A percentile compares a stretch with the other conserved stretches of the same genome.
Conservation (phyloP, 2,329 filamentous ascomycete genomes). For the Pestalotiopsis sp. region DNA sequence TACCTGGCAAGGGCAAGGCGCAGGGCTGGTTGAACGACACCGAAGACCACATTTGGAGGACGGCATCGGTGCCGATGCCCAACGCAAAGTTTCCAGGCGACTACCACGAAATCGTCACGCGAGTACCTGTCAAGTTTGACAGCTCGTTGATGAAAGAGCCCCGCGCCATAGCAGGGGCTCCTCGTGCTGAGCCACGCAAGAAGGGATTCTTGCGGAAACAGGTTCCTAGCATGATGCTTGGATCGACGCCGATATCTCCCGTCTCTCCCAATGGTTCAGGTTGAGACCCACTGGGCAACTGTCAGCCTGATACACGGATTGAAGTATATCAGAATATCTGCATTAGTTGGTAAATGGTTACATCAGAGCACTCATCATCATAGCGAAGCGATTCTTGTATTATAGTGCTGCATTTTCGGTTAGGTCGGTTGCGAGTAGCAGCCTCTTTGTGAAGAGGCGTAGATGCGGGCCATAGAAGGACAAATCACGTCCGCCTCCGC, state of each 20-base stretch:
- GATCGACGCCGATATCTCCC: constrained; percentile 26
- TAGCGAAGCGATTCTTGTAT: constrained; percentile 16
- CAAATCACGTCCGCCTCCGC: no score
- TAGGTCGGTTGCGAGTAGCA: not conserved
- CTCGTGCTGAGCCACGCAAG: constrained; percentile 55
- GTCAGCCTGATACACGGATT: not conserved
- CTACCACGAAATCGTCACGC: constrained; percentile 60
- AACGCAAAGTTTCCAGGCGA: constrained; percentile 63
- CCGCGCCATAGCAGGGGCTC: constrained; percentile 85
- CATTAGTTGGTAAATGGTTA: constrained; percentile 18
- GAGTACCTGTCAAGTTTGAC: constrained; percentile 82
- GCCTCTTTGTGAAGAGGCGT: not conserved
- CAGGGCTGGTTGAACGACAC: constrained; percentile 69
- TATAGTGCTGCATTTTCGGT: constrained; percentile 17
- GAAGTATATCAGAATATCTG: not conserved
- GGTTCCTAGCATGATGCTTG: constrained; percentile 41
- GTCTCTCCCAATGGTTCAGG: constrained; percentile 19
- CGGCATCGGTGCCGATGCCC: constrained; percentile 60
- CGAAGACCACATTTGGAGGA: constrained; percentile 79
- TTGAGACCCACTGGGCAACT: not conserved
- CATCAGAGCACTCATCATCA: not conserved
- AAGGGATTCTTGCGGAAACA: constrained; percentile 56
- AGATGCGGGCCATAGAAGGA: not conserved
- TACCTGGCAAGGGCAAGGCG: constrained; percentile 39
- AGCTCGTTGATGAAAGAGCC: constrained; percentile 88